Conservation (phyloP, 129 eudicot genomes). For the Smallanthus sonchifolius region DNA sequence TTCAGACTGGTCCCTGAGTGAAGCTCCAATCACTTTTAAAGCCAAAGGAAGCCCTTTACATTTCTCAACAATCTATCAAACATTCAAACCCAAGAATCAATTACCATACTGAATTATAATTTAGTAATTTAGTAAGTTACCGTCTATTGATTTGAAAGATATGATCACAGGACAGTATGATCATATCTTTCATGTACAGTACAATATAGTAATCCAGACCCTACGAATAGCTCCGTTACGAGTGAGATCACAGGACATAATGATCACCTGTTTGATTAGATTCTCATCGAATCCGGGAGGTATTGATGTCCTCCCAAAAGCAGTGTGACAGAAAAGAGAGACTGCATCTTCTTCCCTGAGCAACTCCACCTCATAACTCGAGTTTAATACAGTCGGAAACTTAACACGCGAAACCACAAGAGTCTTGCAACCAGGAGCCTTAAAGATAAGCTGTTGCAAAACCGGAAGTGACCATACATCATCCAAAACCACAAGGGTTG, state of each 20-base stretch:
- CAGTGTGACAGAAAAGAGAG: constrained; percentile 74
- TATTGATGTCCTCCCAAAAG: constrained; percentile 51
- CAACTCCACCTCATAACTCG: constrained; percentile 63
- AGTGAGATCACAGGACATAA: too few relatives aligned
- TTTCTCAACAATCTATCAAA: constrained; percentile 65
- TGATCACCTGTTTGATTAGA: constrained; percentile 62
- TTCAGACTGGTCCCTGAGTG: constrained; percentile 72
- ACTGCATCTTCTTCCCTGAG: constrained; percentile 64
- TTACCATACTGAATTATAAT: neutral
- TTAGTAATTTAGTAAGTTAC: neutral
- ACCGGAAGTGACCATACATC: constrained; percentile 86
- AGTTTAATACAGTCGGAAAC: constrained; percentile 51
- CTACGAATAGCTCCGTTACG: too few relatives aligned
- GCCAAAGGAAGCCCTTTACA: constrained; percentile 93
- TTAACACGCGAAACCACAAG: constrained; percentile 76
- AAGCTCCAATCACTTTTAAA: constrained; percentile 88
- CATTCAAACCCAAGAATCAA: neutral
- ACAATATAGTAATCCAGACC: too few relatives aligned
- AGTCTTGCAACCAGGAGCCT: constrained; percentile 74
- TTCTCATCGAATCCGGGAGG: constrained; percentile 45
- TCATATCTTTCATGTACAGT: too few relatives aligned
- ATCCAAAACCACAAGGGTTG: constrained; percentile 63
- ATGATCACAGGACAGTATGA: neutral
- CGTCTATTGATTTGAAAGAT: neutral
- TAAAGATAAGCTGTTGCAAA: constrained; percentile 59